Conservation (phyloP, 768 basidiomycete species). For the Podaxis sp. region DNA sequence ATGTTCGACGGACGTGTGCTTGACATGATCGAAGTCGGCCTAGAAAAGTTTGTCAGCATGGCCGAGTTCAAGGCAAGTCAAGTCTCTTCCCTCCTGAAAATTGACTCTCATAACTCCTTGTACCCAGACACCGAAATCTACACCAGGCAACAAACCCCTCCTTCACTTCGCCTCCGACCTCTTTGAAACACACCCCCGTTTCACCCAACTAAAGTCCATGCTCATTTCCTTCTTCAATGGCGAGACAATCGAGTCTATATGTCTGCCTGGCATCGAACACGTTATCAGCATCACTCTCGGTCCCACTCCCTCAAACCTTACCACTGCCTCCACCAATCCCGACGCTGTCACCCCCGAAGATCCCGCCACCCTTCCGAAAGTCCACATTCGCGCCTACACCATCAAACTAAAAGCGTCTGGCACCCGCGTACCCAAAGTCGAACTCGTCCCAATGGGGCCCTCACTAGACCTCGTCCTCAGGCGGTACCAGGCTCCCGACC, state of each 20-base stretch:
- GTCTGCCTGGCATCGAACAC: constrained; percentile 81
- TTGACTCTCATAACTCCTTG: background rate
- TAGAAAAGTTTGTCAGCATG: constrained; percentile 81
- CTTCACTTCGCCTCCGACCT: constrained; percentile 96
- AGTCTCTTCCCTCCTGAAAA: background rate
- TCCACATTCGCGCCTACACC: constrained; percentile 90
- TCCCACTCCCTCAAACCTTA: constrained; percentile 59
- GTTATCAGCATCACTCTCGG: constrained; percentile 81
- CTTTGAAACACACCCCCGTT: constrained; percentile 93
- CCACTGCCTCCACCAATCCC: constrained; percentile 34
- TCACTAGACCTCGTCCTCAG: constrained; percentile 81
- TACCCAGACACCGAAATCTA: constrained; percentile 81
- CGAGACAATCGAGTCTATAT: constrained; percentile 80
- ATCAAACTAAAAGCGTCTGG: constrained; percentile 74
- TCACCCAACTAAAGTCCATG: constrained; percentile 88
- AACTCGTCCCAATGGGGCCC: constrained; percentile 89
- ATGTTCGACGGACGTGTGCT: constrained; percentile 85
- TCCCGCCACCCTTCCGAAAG: constrained; percentile 59
- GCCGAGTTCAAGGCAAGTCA: constrained; percentile 74
- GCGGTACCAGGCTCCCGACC: constrained; percentile 70
- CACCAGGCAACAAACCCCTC: constrained; percentile 86
- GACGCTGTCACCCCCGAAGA: constrained; percentile 35
- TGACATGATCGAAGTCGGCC: constrained; percentile 95
- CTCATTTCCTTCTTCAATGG: constrained; percentile 91
- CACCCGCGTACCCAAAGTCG: constrained; percentile 75